phyloP scores from a whole-genome alignment of 2,329 filamentous ascomycete genomes.

The Aspergillus unguis region DNA sequence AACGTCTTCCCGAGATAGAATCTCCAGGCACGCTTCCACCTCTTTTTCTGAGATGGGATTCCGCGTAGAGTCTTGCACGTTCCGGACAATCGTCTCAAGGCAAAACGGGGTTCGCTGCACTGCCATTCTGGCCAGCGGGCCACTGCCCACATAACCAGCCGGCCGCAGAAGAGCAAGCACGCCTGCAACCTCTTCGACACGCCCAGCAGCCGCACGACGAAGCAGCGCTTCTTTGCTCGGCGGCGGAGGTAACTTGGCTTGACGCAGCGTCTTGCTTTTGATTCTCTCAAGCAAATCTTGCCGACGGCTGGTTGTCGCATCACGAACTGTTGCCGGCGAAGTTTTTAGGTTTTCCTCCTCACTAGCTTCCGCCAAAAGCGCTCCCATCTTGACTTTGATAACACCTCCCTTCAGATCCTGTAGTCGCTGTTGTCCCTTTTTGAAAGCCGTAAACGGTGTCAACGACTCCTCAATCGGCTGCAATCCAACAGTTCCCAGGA shows the following conservation, averaged over 20 bases:
- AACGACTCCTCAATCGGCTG: constrained; percentile 38
- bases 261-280: constrained; percentile 61
- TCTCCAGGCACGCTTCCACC: constrained; percentile 46
- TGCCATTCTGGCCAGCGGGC: constrained; percentile 27
- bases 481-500: constrained; percentile 32
- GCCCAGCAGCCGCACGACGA: constrained; percentile 63
- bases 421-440: constrained; percentile 40
- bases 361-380: constrained; percentile 22
- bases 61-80: constrained; percentile 64
- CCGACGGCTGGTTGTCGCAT: constrained; percentile 32
- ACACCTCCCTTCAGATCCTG: constrained; percentile 41
- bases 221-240: constrained; percentile 56
- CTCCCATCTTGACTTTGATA: constrained; percentile 36
- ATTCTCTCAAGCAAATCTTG: constrained; percentile 74
- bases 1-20: constrained; percentile 47
- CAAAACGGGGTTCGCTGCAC: constrained; percentile 62
- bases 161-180: constrained; percentile 62
- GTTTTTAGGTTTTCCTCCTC: constrained; percentile 11
- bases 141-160: constrained; percentile 30
- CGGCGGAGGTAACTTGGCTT: constrained; percentile 45
- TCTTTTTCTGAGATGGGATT: constrained; percentile 50
- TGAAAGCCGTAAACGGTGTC: constrained; percentile 32
- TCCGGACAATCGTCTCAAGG: constrained; percentile 60
- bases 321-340: constrained; percentile 24
- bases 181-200: constrained; percentile 64